Base-by-base conservation (phyloP, 2,329 filamentous ascomycete species). In the Monilinia polystroma region DNA sequence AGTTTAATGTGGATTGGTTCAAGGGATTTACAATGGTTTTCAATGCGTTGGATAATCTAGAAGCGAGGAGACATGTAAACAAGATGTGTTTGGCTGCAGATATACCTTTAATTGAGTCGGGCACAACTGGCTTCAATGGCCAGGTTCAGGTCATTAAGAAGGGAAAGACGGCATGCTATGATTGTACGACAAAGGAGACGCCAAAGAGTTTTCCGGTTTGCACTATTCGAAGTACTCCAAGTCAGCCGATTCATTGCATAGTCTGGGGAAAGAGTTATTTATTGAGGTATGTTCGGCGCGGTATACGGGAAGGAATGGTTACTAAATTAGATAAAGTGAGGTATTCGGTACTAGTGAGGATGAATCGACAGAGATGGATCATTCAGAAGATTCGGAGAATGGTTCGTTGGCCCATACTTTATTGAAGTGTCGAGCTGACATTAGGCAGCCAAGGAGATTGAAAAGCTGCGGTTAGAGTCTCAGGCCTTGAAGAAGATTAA, bases 261-360 rank as follows among this genome's bases (percentile, higher is more conserved):
- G 94, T 99, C 2, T 99, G 95, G 95, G 94, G 87, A 26, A 99
- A 98, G 80, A 97, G 93, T 77, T 99, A 98, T 77, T 84, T 99
- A 11, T 85, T 99, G 68, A 95, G 92, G 83, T 81, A 74, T 68
- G 75, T 70, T 47, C 26, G 29, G 10, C 8, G 35, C 35, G 38
- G 26, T 29, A 5, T 14, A 12, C 51, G 10, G 47, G 65, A 59
- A 26, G 35, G n/a, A 51, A n/a, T 23, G 68, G 54, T 76, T 81
- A 68, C 72, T 64, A 79, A 64, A 10, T 32, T 32, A 32, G 23
- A 55, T n/a, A 1, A 58, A 84, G 81, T 71, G 95, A 99, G 78
- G 88, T 99, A 10, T 99, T 97, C 73, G 95, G 95, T 23, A 87
- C 87, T 3, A 96, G 92, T 73, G 94, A 98, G 78, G 92, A 97